Base-by-base conservation (phyloP, 345 rosid genomes). In the Lenwebbia sp. region DNA sequence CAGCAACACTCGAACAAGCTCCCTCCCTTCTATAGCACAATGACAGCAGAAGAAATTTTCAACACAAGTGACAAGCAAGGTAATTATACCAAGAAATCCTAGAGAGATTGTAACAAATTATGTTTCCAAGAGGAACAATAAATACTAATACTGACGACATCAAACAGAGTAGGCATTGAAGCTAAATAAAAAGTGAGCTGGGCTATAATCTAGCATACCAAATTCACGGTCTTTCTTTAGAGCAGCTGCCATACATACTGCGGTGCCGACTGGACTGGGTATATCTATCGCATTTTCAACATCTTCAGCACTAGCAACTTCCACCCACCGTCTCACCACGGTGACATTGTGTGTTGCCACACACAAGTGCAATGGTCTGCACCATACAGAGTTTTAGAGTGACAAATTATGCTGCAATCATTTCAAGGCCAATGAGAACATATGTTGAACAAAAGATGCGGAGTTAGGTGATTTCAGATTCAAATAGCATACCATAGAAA, bases 361-460 rank as follows among this genome's bases (percentile, higher is more conserved):
- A 90, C 98, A 94, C 90, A 95, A 90, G 92, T 96, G 99, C 89
- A 97, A 89, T 41, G 99, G 99, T 88, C 99, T 97, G 94, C 54
- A 62, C 89, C 86, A 91, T 83, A 23, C 33, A 65, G 33, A 37
- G 81, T 70, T 70, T 70, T 70, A 70, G 47, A 70, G 47, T 70
- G 78, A 70, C 13, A 70, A 70, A 70, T 70, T 70, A 70, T 19
- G 81, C 47, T 9, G 81, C 47, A 70, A 70, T 70, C 81, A 37
- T 70, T 37, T 26, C 81, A 70, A 70, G 47, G 47, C 81, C 81
- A 70, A 37, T 37, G 81, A 70, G 81, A 54, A 56, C 62, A 55
- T 3, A 37, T 52, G 23, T 83, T 83, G 84, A 54, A 83, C 84
- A 52, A 83, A 53, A 52, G 40, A 51, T 17, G 30, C 0, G 17